Evolutionary conservation across 1,139 yeast genomes (phyloP), one percentile per base, ranked within the genome.

Genomic region (Taphrina deformans): DNA sequence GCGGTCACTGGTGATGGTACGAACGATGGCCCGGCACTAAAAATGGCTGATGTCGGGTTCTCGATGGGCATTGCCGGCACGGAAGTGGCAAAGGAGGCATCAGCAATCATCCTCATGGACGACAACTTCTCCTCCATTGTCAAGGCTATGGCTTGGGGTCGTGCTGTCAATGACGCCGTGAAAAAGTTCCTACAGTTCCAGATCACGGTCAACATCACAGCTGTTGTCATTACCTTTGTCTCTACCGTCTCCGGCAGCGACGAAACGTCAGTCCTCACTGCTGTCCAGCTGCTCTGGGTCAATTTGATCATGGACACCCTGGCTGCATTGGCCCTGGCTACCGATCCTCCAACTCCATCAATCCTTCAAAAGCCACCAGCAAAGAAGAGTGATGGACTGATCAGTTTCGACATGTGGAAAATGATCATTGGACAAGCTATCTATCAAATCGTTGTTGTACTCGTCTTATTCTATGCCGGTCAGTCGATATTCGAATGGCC

Each of bases 1-100:
- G 99, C 99, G 0, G 99, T 92, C 50, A 93, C 99, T 38, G 99
- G 99, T 75, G 99, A 93, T 76, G 99, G 99, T 76, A 90, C 96
- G 12, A 90, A 90, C 75, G 97, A 90, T 79, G 96, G 96, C 0
- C 96, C 96, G n/a, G 96, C 96, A 2, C 82, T 90, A 73, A 89
- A 89, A 73, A 79, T 89, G 69, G 97, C 97, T 0, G 96, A 90
- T 76, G 95, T 90, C 68, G 97, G 97, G 1, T 89, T 90, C 74
- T 88, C 96, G 1, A 90, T 90, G 97, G 97, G 97, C 70, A 87
- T 89, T 66, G 82, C 95, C 9, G 97, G 97, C 70, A 90, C 97
- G 1, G 97, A 90, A 77, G 96, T 90, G 69, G 97, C 97, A 3
- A 83, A 96, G 75, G 97, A 90, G 75, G 96, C 97, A 4, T 88